These are phyloP conservation scores for Teratosphaeria zuluensis DNA, from an alignment of 2,329 filamentous ascomycete genomes.

Conservation along the genomic window DNA sequence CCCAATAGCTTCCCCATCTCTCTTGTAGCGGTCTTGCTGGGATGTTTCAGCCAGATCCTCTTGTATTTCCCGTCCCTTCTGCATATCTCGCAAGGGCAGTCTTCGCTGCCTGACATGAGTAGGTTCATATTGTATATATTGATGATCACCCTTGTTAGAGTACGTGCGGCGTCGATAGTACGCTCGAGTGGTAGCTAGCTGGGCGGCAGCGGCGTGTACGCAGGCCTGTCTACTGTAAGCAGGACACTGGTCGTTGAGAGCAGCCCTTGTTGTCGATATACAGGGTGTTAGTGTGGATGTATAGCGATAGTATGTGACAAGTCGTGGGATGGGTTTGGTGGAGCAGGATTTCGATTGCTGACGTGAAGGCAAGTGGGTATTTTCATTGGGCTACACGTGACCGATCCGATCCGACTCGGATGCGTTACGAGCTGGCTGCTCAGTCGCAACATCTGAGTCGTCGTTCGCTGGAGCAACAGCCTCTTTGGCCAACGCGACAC, in stretches of 20 bases:
- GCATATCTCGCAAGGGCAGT: not conserved
- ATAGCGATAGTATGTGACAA: no score
- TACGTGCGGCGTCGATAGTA: no score
- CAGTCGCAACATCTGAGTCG: not conserved
- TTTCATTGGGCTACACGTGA: not conserved
- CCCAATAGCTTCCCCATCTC: not conserved
- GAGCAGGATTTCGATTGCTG: not conserved
- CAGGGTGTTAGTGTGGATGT: not conserved
- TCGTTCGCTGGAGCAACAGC: not conserved
- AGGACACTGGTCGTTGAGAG: not conserved
- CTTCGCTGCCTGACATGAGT: not conserved
- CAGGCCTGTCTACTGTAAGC: no score
- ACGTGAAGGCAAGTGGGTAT: not conserved
- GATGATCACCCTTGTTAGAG: no score
- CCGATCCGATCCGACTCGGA: not conserved
- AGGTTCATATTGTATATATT: not conserved
- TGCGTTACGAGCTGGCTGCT: not conserved
- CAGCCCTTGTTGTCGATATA: not conserved
- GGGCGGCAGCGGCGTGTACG: no score
- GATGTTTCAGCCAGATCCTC: not conserved
- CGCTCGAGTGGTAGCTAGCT: not conserved
- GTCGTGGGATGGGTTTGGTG: not conserved
- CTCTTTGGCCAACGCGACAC: conserved; percentile 30
- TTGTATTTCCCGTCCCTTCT: not conserved
- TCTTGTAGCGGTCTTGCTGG: not conserved